Base-by-base conservation (phyloP, 768 basidiomycete genomes). In the Suillus brevipes region DNA sequence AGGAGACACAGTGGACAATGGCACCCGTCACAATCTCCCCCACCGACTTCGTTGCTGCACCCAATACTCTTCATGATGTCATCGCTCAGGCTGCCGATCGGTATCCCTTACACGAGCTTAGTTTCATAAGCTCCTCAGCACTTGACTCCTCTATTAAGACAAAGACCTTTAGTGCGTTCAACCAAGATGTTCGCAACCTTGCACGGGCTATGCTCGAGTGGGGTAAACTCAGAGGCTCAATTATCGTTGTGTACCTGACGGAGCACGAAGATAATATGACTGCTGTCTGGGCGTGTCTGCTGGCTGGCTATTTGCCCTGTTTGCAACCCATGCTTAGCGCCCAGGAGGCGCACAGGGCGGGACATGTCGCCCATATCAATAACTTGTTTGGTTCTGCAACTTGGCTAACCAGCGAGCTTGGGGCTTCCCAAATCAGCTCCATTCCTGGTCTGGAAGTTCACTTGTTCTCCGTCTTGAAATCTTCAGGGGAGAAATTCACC, bases 211-310 rank as follows among this genome's bases (percentile, higher is more conserved):
- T 73, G 31, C 64, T 65, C 53, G 56, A 62, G 2, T 73, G 69
- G 73, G 67, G 63, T 1, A 77, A 69, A 49, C 72, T 72, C 28
- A 12, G 60, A 1, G 74, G 74, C 0, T 72, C 74, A 0, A 34
- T 75, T 28, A 8, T 75, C 1, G 65, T 75, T 7, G 65, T 76
- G 0, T 77, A 77, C 59, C 65, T 77, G 34, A 76, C 71, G 1
- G 74, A 76, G 50, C 75, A 76, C 40, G 74, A 76, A 57, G 74
- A 76, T 57, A 73, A 77, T 57, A 75, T 77, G 75, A 68, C 66
- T 3, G 74, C 75, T 8, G 62, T 76, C 16, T 76, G 75, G 75
- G 74, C 75, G 0, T 75, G 72, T 58, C 60, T 77, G 3, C 65
- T 76, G 25, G 75, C 74, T 7, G 75, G 75, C 20, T 70, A 66